Evolutionary conservation across 805 yeast species (phyloP), one percentile per base, ranked within the genome.

Genomic region (Suhomyces emberorum): DNA sequence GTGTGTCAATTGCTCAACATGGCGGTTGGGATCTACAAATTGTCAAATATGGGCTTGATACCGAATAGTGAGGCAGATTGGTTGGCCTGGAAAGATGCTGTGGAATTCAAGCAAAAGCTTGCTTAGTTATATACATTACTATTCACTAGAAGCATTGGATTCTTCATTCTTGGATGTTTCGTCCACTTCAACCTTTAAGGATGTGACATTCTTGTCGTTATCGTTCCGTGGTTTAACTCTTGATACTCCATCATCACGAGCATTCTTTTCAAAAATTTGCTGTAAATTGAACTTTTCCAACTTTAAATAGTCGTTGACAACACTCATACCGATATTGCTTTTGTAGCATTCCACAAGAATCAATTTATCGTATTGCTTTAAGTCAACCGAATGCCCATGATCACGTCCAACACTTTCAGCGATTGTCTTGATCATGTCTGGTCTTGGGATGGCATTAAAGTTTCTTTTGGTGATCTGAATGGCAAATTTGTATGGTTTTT

Each of bases 51-150:
- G 96, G 98, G 97, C 0, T 66, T 91, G 46, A 79, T 91, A 41
- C 98, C 98, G 15, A 86, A 83, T 49, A 82, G 79, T 24, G 73
- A 73, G 30, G 82, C 95, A 46, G 98, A 91, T 55, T 93, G 98
- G 98, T 63, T 91, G 12, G 79, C 88, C 5, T 89, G 95, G 89
- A 95, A 88, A 54, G 49, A 47, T 2, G 59, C 61, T 29, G 41
- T 42, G 7, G 28, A 28, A 11, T 41, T 35, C 32, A 27, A 28
- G 17, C 39, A 39, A 15, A 20, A 20, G 22, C 9, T 20, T 21
- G 24, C 10, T 21, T n/a, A n/a, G n/a, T n/a, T n/a, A n/a, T 11
- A 7, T 25, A 25, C 6, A 11, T 6, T 30, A 15, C 8, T 28
- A 7, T 11, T 26, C 29, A 26, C 12, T 14, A 26, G 29, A 21